Percentiles rank a stretch among this genome's conserved stretches.
Conservation (phyloP, 345 rosid genomes). For the Stellera chamaejasme region DNA sequence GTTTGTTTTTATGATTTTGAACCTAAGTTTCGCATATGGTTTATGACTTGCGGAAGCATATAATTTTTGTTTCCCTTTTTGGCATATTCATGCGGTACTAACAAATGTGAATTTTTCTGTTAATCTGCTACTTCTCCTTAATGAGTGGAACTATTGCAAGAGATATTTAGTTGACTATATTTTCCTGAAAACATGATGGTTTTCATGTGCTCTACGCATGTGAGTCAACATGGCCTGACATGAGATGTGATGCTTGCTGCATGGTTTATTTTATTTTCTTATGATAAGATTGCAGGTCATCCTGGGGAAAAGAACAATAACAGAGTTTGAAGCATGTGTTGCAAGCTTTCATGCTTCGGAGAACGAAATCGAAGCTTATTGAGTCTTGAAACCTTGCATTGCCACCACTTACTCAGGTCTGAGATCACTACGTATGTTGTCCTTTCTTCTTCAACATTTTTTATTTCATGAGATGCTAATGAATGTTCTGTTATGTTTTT, state of each 20-base stretch:
- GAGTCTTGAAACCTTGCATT: slow-evolving; percentile 57
- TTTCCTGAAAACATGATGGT: too few species aligned
- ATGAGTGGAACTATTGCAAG: too few species aligned
- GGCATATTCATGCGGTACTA: too few species aligned
- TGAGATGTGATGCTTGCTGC: too few species aligned
- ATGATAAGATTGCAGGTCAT: slow-evolving; percentile 31
- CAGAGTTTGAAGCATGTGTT: slow-evolving; percentile 45
- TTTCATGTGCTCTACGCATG: too few species aligned
- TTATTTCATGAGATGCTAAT: too few species aligned
- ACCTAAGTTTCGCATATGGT: too few species aligned
- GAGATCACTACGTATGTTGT: slow-evolving; percentile 66
- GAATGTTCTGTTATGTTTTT: background rate
- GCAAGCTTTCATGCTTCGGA: slow-evolving; percentile 79
- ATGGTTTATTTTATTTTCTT: slow-evolving; percentile 5
- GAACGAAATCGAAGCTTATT: slow-evolving; percentile 71
- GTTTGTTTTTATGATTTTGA: too few species aligned
- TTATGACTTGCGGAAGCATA: too few species aligned
- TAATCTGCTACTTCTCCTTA: background rate
- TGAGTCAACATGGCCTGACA: too few species aligned
- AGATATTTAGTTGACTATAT: too few species aligned
- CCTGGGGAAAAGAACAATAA: slow-evolving; percentile 33
- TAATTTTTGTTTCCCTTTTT: too few species aligned
- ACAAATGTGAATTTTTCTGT: background rate
- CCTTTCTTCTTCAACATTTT: background rate
- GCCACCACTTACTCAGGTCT: slow-evolving; percentile 87